Conservation (phyloP, 2,329 filamentous ascomycete genomes). For the Diplocarpon mali region DNA sequence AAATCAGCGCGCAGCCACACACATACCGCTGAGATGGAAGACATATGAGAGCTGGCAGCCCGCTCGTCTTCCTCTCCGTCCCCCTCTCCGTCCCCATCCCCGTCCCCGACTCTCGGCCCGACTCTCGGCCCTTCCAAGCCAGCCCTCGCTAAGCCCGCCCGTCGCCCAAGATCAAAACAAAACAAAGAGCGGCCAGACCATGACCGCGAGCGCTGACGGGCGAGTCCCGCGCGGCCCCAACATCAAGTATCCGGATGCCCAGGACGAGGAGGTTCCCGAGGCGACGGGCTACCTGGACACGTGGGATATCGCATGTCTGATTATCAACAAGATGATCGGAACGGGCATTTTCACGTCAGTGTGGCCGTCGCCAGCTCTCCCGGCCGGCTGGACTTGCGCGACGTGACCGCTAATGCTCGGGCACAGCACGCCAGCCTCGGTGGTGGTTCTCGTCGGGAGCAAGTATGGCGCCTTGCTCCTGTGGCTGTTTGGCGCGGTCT, state of each 20-base stretch:
- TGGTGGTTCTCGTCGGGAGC: neutral
- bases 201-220: neutral
- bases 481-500: neutral
- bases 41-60: neutral
- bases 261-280: neutral
- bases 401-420: neutral
- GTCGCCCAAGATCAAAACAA: neutral
- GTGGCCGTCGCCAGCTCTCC: too few species aligned
- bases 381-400: too few species aligned
- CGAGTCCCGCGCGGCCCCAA: neutral
- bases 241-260: neutral
- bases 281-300: neutral
- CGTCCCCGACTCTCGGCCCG: too few species aligned
- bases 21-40: neutral
- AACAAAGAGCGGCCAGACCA: neutral
- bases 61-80: too few species aligned
- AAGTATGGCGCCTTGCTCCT: neutral
- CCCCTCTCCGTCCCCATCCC: too few species aligned
- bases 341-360: neutral
- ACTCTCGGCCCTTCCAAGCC: neutral
- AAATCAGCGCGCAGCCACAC: neutral
- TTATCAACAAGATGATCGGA: neutral
- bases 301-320: neutral
- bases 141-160: too few species aligned
- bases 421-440: neutral